Evolutionary conservation across 2,329 filamentous ascomycete genomes (phyloP).

Genomic region (Zymoseptoria crescenta): DNA sequence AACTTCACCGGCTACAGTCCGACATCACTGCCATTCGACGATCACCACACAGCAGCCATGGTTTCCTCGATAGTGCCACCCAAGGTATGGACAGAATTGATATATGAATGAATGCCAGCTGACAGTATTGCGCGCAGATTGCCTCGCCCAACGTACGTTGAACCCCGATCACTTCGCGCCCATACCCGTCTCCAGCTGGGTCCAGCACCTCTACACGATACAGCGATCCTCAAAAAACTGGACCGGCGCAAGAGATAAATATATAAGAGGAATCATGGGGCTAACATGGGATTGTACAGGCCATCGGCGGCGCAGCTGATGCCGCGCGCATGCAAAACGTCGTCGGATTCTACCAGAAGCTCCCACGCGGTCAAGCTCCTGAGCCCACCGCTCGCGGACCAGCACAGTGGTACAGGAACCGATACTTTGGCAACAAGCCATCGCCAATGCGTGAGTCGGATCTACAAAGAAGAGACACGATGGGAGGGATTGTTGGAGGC

Average conservation of each 20-base stretch:
- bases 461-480: slow-evolving; percentile 3
- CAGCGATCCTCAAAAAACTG: neutral
- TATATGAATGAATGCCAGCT: slow-evolving; percentile 30
- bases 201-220: neutral
- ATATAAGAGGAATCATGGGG: neutral
- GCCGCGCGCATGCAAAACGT: slow-evolving; percentile 96
- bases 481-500: neutral
- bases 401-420: slow-evolving; percentile 74
- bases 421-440: slow-evolving; percentile 91
- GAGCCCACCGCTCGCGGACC: slow-evolving; percentile 74
- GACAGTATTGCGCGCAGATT: slow-evolving; percentile 46
- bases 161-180: neutral
- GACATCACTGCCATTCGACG: slow-evolving; percentile 3
- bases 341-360: slow-evolving; percentile 97
- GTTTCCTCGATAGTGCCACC: slow-evolving; percentile 93
- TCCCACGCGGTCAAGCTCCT: slow-evolving; percentile 85
- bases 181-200: slow-evolving; percentile 3
- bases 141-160: slow-evolving; percentile 73
- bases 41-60: slow-evolving; percentile 23
- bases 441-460: slow-evolving; percentile 74
- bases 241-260: neutral
- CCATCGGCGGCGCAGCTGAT: slow-evolving; percentile 89
- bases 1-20: slow-evolving; percentile 11
- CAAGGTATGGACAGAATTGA: slow-evolving; percentile 62
- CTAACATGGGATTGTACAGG: slow-evolving; percentile 48